Percentiles rank a stretch among this genome's conserved stretches.
phyloP scores from a whole-genome alignment of 1,284 basidiomycete species.

The Pisolithus thermaeus region DNA sequence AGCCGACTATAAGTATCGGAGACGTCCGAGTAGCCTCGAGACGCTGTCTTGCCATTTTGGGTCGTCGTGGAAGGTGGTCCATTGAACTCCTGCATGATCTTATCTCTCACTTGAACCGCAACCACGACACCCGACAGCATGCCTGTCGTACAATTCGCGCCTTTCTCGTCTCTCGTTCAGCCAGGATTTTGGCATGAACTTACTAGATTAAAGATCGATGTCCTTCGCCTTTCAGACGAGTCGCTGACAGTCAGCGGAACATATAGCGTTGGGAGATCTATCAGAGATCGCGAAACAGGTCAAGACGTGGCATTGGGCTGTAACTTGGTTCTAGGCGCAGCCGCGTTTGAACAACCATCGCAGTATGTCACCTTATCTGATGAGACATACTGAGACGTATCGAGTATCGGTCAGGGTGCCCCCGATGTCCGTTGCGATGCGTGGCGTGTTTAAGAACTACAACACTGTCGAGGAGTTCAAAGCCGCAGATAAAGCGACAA shows the following conservation, averaged over 20 bases:
- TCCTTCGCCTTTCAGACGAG: slow-evolving; percentile 79
- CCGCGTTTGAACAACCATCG: slow-evolving; percentile 45
- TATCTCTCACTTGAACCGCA: background rate
- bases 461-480: slow-evolving; percentile 98
- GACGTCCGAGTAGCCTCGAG: too few species aligned
- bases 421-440: slow-evolving; percentile 36
- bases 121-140: slow-evolving; percentile 21
- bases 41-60: slow-evolving; percentile 7
- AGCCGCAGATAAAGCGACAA: slow-evolving; percentile 76
- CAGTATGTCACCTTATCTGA: slow-evolving; percentile 31
- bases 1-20: too few species aligned
- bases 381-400: slow-evolving; percentile 11
- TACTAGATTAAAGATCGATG: slow-evolving; percentile 86
- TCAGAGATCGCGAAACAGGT: slow-evolving; percentile 72
- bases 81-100: background rate
- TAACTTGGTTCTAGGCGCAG: slow-evolving; percentile 52
- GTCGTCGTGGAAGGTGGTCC: slow-evolving; percentile 4
- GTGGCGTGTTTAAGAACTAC: slow-evolving; percentile 82
- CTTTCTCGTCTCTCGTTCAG: slow-evolving; percentile 81
- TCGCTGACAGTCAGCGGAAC: slow-evolving; percentile 59
- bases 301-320: slow-evolving; percentile 57
- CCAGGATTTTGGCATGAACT: slow-evolving; percentile 94
- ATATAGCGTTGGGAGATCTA: slow-evolving; percentile 66
- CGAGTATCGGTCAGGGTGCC: slow-evolving; percentile 30
- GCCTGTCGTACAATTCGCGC: slow-evolving; percentile 79